Base-by-base conservation (phyloP, 78 protist genomes). In the Blattamonas nauphoetae region DNA sequence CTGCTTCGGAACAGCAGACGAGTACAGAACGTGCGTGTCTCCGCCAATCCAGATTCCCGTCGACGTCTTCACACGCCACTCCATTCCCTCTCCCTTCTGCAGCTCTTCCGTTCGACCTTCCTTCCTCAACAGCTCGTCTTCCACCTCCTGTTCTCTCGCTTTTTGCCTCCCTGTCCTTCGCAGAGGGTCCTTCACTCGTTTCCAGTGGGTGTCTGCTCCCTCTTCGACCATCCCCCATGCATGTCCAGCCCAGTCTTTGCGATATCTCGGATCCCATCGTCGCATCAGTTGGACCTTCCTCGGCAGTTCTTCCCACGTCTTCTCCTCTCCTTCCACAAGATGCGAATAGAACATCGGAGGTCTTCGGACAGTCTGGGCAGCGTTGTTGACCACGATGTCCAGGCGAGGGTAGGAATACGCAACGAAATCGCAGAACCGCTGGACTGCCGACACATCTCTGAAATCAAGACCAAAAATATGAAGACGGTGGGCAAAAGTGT, bases 331-430 rank as follows among this genome's bases (percentile, higher is more conserved):
- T 4, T 6, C 43, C 43, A 79, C 6, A 4, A 79, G 83, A 33
- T 79, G 83, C 32, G 43, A 21, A 11, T 79, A 79, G 41, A 32
- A 79, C 43, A 21, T 5, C 29, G 83, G 83, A 33, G 83, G 83
- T 11, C 83, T 4, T 6, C 83, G 33, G 32, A 79, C 83, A 21
- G 83, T 79, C 21, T 79, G 83, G 45, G 83, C 83, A 32, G 83
- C 95, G 84, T 93, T 93, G 92, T 92, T 90, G 77, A 93, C 71
- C 78, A 93, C 3, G n/a, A 45, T 88, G 86, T 88, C 90, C 64
- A 92, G 63, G 5, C 91, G 88, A 44, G 88, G 41, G 29, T 89
- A 55, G n/a, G 41, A 44, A 5, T 0, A 11, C 42, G 42, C 43
- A 1, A 92, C 34, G 33, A 32, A 21, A 0, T 3, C 88, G 41